Evolutionary conservation across 495 filamentous ascomycete genomes (phyloP).

Genomic region (Podospora sp.): DNA sequence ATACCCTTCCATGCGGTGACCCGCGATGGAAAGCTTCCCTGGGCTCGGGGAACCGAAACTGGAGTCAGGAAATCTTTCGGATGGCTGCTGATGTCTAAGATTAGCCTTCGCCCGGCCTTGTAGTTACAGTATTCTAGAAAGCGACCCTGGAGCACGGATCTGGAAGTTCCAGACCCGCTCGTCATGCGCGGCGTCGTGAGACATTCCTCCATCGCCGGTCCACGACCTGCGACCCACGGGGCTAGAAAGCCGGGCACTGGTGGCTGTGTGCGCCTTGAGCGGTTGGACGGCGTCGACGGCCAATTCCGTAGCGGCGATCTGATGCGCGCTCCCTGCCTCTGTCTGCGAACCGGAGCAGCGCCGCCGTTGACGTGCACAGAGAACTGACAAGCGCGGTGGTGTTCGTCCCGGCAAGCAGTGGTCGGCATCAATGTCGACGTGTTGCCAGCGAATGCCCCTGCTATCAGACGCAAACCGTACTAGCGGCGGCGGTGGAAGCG

Average conservation of each 20-base stretch:
- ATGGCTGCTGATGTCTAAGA: conserved; percentile 3
- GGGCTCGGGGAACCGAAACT: background rate
- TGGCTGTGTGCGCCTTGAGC: background rate
- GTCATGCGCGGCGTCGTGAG: conserved; percentile 23
- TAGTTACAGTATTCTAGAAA: background rate
- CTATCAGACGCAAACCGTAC: conserved; percentile 8
- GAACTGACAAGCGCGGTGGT: background rate
- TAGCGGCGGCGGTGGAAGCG: conserved; percentile 8
- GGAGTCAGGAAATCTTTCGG: background rate
- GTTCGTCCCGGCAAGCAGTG: background rate
- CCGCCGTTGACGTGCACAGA: conserved; percentile 10
- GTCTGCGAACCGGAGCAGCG: background rate
- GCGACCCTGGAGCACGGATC: conserved; percentile 17
- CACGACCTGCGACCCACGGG: background rate
- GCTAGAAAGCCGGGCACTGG: background rate
- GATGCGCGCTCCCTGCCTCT: background rate
- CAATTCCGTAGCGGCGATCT: background rate
- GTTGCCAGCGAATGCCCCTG: conserved; percentile 9
- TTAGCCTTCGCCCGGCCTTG: background rate
- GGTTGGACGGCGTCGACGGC: background rate
- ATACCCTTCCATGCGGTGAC: background rate
- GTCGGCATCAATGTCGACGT: conserved; percentile 7
- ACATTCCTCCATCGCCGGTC: conserved; percentile 13
- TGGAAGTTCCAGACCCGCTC: conserved; percentile 17
- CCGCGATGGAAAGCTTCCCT: background rate